Evolutionary conservation across 2,329 filamentous ascomycete species (phyloP), one percentile per base, ranked within the genome.

Genomic region (Hirsutella minnesotensis): DNA sequence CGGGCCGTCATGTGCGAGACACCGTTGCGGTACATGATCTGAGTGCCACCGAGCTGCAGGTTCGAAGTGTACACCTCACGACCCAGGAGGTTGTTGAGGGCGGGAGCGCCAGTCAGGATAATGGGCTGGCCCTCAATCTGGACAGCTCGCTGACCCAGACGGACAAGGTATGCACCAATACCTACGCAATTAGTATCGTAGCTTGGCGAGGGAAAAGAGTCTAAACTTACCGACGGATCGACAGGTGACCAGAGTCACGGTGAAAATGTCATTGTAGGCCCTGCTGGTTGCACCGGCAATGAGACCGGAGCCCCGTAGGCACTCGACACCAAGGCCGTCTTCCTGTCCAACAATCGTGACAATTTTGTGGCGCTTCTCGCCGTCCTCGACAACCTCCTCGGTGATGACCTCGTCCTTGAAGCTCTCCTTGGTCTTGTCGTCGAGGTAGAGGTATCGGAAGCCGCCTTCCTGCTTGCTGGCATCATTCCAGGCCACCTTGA

Each of bases 11-110:
- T 90, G 72, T 98, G 92, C 19, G 92, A 96, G 35, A 98, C 92
- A 79, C 92, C 92, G 63, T 98, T 98, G 70, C 86, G 89, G 79
- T 98, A 96, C 92, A 98, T 98, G 76, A 98, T 98, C 68, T 98
- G 92, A n/a, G 92, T 98, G 55, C 92, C 92, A 80, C 92, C 92
- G 51, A 98, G 86, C 73, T 98, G 92, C 59, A 98, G 69, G 76
- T 98, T 98, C 47, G 92, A 96, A 20, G 92, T 95, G 72, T 98
- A 98, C 24, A 98, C 90, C 67, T 98, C 92, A 54, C 94, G 88
- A 57, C 92, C 92, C 47, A 98, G 80, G 56, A 98, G 75, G 71
- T 96, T 98, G 79, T 98, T 98, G 63, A 98, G 83, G 46, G 92
- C 92, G 51, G 87, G 86, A 39, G 92, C 92, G 77, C 92, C 92